A percentile compares a stretch with the other conserved stretches of the same genome.
phyloP scores from a whole-genome alignment of 192 early-diverging fungal species.

The Mortierella antarctica region DNA sequence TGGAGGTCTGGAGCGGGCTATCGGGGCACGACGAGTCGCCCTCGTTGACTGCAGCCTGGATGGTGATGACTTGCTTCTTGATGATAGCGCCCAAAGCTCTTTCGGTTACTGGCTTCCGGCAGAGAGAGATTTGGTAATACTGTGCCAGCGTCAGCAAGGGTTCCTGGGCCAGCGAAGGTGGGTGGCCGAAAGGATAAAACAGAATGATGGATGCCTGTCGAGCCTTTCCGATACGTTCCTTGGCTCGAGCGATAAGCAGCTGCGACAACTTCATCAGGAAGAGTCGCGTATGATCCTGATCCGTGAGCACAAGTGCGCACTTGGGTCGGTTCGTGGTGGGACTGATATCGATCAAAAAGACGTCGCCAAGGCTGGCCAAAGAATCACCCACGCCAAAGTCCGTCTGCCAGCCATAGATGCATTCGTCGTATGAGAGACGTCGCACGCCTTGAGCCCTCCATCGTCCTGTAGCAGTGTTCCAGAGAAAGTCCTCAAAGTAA shows the following conservation, averaged over 20 bases:
- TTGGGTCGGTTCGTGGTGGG: conserved; percentile 33
- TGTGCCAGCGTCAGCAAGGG: conserved; percentile 31
- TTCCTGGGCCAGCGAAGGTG: conserved; percentile 46
- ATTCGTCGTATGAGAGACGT: conserved; percentile 30
- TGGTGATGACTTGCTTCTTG: conserved; percentile 38
- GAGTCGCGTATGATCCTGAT: conserved; percentile 33
- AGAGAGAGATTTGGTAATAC: conserved; percentile 46
- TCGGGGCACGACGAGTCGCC: neutral
- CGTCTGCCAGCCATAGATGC: conserved; percentile 29
- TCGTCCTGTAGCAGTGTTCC: conserved; percentile 32
- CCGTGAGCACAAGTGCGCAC: conserved; percentile 15
- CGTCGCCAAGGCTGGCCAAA: conserved; percentile 37
- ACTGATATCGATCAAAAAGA: conserved; percentile 47
- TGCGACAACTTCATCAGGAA: conserved; percentile 31
- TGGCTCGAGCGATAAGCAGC: conserved; percentile 26
- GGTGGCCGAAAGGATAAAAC: conserved; percentile 51
- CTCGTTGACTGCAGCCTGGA: conserved; percentile 20
- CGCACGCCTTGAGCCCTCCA: conserved; percentile 33
- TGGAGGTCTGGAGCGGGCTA: neutral
- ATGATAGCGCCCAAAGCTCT: conserved; percentile 44
- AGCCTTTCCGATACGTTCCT: conserved; percentile 23
- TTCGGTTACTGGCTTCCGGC: conserved; percentile 48
- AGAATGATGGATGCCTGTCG: conserved; percentile 43
- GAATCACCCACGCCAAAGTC: conserved; percentile 21
- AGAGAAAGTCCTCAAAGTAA: conserved; percentile 51